These are phyloP conservation scores for Hypoxylon sp. DNA, from an alignment of 2,329 filamentous ascomycete species.

Conservation along the genomic window DNA sequence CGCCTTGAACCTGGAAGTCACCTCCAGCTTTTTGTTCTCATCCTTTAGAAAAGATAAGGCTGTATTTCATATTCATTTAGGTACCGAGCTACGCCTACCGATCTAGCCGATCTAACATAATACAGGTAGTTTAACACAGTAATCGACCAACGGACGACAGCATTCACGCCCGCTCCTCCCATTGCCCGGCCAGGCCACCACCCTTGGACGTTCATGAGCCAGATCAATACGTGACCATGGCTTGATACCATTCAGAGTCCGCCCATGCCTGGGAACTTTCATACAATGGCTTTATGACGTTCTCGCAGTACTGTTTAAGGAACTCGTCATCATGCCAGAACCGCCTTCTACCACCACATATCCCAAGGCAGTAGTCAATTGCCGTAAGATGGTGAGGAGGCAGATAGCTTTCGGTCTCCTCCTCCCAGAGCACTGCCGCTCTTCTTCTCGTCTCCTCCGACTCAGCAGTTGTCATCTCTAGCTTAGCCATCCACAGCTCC, in stretches of 20 bases:
- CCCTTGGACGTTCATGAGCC: background rate
- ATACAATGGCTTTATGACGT: conserved; percentile 15
- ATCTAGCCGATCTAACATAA: background rate
- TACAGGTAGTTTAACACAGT: no score
- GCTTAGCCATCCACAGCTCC: background rate
- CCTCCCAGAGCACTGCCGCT: conserved; percentile 18
- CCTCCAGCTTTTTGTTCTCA: no score
- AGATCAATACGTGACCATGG: background rate
- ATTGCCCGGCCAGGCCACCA: background rate
- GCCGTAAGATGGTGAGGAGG: conserved; percentile 8
- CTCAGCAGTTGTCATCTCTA: background rate
- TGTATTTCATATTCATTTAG: no score
- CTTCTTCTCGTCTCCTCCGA: conserved; percentile 35
- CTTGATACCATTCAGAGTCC: background rate
- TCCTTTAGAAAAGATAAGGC: no score
- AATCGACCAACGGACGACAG: background rate
- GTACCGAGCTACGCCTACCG: background rate
- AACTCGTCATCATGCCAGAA: conserved; percentile 8
- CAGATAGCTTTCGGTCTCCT: conserved; percentile 24
- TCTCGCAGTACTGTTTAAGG: conserved; percentile 12
- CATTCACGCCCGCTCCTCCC: background rate
- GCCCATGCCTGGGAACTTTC: conserved; percentile 5
- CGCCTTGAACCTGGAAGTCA: no score
- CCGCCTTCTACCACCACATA: background rate
- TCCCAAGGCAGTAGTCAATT: conserved; percentile 3